Percentiles rank a stretch among this genome's conserved stretches.
Evolutionary conservation across 176 grass and related monocot species (phyloP).

Genomic region (Carex scoparia): DNA sequence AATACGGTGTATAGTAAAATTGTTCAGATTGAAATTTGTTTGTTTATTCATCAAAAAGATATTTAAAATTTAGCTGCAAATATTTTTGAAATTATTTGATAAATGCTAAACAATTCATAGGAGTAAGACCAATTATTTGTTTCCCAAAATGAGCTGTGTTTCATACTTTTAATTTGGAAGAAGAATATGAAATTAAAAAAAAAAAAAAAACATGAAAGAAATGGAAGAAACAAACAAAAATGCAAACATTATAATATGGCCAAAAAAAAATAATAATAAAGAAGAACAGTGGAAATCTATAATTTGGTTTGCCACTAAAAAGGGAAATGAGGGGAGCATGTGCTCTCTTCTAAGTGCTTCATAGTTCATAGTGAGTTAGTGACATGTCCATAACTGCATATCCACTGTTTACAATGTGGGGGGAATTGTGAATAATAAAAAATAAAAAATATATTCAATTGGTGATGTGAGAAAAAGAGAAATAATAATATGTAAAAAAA

Average conservation of each 20-base stretch:
- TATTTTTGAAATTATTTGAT: too few species aligned
- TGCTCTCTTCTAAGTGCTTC: not conserved
- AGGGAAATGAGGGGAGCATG: not conserved
- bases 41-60: too few species aligned
- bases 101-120: too few species aligned
- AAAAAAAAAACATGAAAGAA: not conserved
- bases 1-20: too few species aligned
- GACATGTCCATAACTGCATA: not conserved
- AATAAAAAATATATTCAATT: not conserved
- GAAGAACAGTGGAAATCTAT: not conserved
- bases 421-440: too few species aligned
- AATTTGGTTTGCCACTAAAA: conserved; percentile 11
- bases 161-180: not conserved
- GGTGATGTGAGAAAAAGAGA: not conserved
- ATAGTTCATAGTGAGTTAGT: not conserved
- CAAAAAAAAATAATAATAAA: not conserved
- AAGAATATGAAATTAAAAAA: not conserved
- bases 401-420: not conserved
- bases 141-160: too few species aligned
- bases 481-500: not conserved
- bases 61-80: too few species aligned
- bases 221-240: not conserved
- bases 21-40: too few species aligned
- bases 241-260: not conserved
- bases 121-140: too few species aligned